These are phyloP conservation scores for Kodamaea plutei DNA, from an alignment of 1,139 yeast species.

Conservation along the genomic window DNA sequence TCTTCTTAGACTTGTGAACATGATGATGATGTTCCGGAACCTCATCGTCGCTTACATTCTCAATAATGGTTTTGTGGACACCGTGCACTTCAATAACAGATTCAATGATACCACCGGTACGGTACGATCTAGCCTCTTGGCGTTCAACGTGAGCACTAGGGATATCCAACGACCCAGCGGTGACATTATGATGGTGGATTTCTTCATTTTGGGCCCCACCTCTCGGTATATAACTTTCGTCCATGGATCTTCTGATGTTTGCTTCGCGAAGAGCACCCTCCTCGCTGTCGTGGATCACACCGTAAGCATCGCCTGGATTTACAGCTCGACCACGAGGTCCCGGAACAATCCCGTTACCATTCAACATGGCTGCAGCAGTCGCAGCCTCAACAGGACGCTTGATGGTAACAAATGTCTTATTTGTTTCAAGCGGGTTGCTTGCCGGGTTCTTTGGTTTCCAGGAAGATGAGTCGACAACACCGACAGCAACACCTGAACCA, in stretches of 20 bases:
- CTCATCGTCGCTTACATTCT: constrained; percentile 47
- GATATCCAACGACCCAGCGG: constrained; percentile 19
- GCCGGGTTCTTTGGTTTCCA: constrained; percentile 71
- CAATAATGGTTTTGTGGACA: constrained; percentile 81
- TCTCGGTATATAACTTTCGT: constrained; percentile 5
- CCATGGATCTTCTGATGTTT: constrained; percentile 12
- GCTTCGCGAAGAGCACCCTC: constrained; percentile 46
- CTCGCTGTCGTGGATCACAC: constrained; percentile 47
- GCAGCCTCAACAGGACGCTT: constrained; percentile 41
- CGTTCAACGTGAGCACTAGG: constrained; percentile 20
- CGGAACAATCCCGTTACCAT: constrained; percentile 3
- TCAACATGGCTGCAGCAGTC: constrained; percentile 18
- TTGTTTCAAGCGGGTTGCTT: constrained; percentile 72
- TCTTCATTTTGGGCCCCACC: constrained; percentile 13
- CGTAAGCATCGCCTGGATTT: constrained; percentile 26
- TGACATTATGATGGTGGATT: constrained; percentile 2
- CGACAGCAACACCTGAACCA: constrained; percentile 10
- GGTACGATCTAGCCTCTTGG: constrained; percentile 36
- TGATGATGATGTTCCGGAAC: constrained; percentile 11
- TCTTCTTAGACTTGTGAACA: constrained; percentile 5
- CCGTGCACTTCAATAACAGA: constrained; percentile 83
- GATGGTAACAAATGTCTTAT: constrained; percentile 65
- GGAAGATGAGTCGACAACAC: constrained; percentile 17
- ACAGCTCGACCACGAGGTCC: constrained; percentile 13
- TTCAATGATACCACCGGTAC: constrained; percentile 76